Base-by-base conservation (phyloP, 2,329 filamentous ascomycete species). In the Ascochyta clinopodiicola region DNA sequence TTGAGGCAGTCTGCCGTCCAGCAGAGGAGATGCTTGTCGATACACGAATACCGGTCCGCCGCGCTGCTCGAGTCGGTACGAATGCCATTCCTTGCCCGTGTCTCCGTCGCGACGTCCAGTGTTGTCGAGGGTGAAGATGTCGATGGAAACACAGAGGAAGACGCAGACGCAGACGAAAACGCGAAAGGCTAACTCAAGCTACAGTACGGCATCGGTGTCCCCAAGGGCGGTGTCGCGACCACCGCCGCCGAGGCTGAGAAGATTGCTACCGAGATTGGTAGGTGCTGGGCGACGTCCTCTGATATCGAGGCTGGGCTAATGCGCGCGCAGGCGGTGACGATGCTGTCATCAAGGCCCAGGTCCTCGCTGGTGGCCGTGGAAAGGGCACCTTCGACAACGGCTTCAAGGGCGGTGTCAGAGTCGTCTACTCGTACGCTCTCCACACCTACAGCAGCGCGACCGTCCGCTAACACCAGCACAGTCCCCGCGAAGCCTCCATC, bases 341-440 rank as follows among this genome's bases (percentile, higher is more conserved):
- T 79, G 94, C 97, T 87, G 95, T 99, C 70, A 98, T 99, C 86
- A 99, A 99, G 87, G 95, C 95, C 61, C 95, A 99, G 84, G 95
- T 99, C 59, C 90, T 99, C 62, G 95, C 95, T 61, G 95, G 95
- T 81, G 95, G 95, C 65, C 90, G 95, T 83, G 95, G 95, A 81
- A 99, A 99, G 85, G 95, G 95, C 69, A 89, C 88, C 70, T 99
- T 99, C 77, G 92, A 96, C 82, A 98, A 97, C 80, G 95, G 95
- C 72, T 88, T 99, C 77, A 99, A 99, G 86, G 95, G 95, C 73
- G 95, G 95, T 83, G 95, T 99, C 70, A 88, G 95, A 72, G 93
- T 99, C 73, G 96, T 99, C 81, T 99, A 98, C 87, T 98, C 94
- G 83, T 87, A 79, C 72, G 85, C 63, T 65, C 59, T 52, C 25